Percentiles rank a stretch among this genome's conserved stretches.
phyloP scores from a whole-genome alignment of 2,329 filamentous ascomycete species.

The Apiospora hydei region DNA sequence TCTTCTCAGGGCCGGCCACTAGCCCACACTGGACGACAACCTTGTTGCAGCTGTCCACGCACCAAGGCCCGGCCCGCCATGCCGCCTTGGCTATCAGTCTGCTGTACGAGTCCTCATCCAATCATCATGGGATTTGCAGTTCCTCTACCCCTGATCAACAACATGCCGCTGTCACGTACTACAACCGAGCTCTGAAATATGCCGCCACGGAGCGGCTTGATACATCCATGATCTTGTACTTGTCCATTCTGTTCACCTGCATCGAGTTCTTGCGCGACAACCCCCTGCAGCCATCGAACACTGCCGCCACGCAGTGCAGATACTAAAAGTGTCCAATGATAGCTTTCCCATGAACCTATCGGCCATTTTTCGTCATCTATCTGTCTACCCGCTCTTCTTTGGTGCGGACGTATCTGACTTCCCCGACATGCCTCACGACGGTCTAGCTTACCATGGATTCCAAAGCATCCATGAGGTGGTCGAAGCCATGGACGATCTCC shows the following conservation, averaged over 20 bases:
- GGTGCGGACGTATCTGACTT: background rate
- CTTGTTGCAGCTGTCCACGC: conserved; percentile 29
- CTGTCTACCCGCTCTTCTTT: background rate
- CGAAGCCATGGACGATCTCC: background rate
- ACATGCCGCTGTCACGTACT: conserved; percentile 25
- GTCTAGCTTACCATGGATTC: background rate
- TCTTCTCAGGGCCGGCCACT: conserved; percentile 23
- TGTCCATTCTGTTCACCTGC: conserved; percentile 55
- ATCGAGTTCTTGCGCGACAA: conserved; percentile 62
- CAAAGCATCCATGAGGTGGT: background rate
- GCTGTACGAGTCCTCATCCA: conserved; percentile 28
- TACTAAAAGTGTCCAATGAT: conserved; percentile 29
- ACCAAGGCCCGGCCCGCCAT: conserved; percentile 27
- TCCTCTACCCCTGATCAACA: background rate
- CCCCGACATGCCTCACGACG: background rate
- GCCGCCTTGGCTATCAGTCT: conserved; percentile 32
- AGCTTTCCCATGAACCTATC: background rate
- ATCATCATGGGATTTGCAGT: background rate
- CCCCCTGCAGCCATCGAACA: conserved; percentile 50
- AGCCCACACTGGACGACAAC: conserved; percentile 28
- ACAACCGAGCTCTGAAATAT: conserved; percentile 30
- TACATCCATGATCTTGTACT: conserved; percentile 23
- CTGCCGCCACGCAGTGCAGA: conserved; percentile 36
- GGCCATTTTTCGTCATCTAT: background rate
- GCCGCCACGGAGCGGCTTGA: conserved; percentile 27